Evolutionary conservation across 352 stramenopile genomes (phyloP).

Genomic region (Pythium brassicae): DNA sequence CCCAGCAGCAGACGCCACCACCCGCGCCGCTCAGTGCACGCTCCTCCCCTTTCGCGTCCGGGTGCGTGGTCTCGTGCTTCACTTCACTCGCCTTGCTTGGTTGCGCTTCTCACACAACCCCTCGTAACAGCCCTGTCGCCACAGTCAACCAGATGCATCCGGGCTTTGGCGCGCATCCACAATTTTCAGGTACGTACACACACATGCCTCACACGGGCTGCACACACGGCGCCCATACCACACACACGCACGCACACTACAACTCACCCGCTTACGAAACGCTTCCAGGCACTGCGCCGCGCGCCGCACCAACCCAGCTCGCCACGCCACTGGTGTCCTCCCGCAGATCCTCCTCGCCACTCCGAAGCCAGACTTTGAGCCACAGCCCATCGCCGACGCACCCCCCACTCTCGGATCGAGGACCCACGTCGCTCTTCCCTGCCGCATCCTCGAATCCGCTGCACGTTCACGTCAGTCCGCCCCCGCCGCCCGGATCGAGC

Average conservation of each 20-base stretch:
- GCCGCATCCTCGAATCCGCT: no score
- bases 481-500: not conserved
- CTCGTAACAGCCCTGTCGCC: slow-evolving; percentile 19
- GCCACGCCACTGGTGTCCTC: slow-evolving; percentile 49
- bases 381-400: slow-evolving; percentile 10
- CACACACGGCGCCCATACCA: no score
- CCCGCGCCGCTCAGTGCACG: slow-evolving; percentile 9
- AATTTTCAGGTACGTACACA: slow-evolving; percentile 21
- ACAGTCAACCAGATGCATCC: slow-evolving; percentile 27
- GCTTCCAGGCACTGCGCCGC: slow-evolving; percentile 30
- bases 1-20: no score
- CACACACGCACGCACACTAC: no score
- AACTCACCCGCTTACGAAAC: not conserved
- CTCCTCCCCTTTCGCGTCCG: slow-evolving; percentile 9
- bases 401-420: no score
- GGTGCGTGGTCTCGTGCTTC: no score
- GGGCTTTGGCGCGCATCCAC: slow-evolving; percentile 12
- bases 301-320: slow-evolving; percentile 45
- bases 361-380: slow-evolving; percentile 6
- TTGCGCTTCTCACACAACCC: no score
- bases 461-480: no score
- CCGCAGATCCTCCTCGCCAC: slow-evolving; percentile 26
- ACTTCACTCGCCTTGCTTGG: no score
- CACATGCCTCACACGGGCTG: no score
- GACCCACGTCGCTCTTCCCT: slow-evolving; percentile 6